These are phyloP conservation scores for Castanea sativa DNA, from an alignment of 306 rosid species.

Conservation along the genomic window DNA sequence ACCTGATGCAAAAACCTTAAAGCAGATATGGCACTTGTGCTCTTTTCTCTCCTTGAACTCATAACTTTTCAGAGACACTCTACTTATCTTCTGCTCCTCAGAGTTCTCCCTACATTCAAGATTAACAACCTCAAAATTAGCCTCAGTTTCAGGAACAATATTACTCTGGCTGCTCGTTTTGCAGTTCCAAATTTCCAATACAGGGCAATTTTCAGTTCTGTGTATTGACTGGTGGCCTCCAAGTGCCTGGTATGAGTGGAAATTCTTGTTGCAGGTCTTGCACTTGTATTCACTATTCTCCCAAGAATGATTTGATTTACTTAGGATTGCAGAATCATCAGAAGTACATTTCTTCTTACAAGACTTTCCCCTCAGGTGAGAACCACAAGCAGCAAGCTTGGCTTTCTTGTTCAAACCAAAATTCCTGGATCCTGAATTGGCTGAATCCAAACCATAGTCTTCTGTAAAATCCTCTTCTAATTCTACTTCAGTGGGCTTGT, in stretches of 20 bases:
- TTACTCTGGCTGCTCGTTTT: background rate
- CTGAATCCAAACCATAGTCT: background rate
- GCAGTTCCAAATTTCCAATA: background rate
- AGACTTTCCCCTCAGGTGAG: background rate
- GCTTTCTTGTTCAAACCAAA: slow-evolving; percentile 13
- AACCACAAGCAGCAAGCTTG: slow-evolving; percentile 4
- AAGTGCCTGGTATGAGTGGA: slow-evolving; percentile 32
- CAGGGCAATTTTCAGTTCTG: background rate
- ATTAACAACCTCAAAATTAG: background rate
- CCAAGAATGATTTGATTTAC: background rate
- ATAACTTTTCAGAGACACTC: background rate
- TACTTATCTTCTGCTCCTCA: slow-evolving; percentile 9
- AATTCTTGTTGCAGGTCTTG: slow-evolving; percentile 36
- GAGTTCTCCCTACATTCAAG: slow-evolving; percentile 6
- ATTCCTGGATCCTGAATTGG: slow-evolving; percentile 10
- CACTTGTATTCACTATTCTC: slow-evolving; percentile 29
- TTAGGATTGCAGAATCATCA: slow-evolving; percentile 11
- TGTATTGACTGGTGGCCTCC: slow-evolving; percentile 42
- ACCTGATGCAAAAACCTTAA: slow-evolving; percentile 50
- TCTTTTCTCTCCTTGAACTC: slow-evolving; percentile 17
- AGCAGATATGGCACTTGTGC: slow-evolving; percentile 37
- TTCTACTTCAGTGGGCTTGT: slow-evolving; percentile 4
- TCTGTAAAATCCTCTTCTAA: background rate
- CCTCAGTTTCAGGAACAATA: slow-evolving; percentile 9
- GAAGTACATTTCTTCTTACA: background rate